Base-by-base conservation (phyloP, 176 grass and related monocot genomes). In the Bromus sterilis region DNA sequence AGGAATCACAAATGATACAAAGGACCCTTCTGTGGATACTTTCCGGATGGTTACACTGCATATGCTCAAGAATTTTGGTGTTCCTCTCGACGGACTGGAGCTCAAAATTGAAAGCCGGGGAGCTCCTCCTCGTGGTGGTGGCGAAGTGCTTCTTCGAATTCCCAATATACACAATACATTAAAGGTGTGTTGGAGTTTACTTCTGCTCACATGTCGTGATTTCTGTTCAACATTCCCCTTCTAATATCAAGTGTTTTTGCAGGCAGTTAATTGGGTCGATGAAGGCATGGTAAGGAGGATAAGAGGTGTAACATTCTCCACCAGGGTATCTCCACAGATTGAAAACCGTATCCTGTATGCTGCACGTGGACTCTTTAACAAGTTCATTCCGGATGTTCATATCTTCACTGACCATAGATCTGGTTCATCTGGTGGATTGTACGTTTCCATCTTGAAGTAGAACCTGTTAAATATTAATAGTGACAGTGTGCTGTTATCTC, bases 201-300 rank as follows among this genome's bases (percentile, higher is more conserved):
- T 80, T 72, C 42, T 11, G 31, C 2, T 78, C 31, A 36, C 21
- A 40, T 12, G 55, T 43, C 59, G 1, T 11, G 23, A 29, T 61
- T 53, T 59, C 13, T 42, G 6, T 75, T 28, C n/a, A 32, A 18
- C 12, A 24, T 65, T n/a, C n/a, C 61, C 4, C 31, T 53, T 70
- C 62, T 89, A 71, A 91, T 65, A 21, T 53, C 51, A 86, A 76
- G 24, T 46, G 29, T 28, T 56, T 79, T 64, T 26, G n/a, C 81
- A 95, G 95, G 90, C 88, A 40, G 62, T 85, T 16, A 80, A 91
- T 75, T 98, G 95, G 95, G 75, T 86, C 42, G 95, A 98, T 43
- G 90, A 98, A 85, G 92, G 95, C 60, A 93, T 95, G 95, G 86
- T 98, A 24, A 95, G 95, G 80, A 95, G 90, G 83, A 98, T 98